A percentile compares a stretch with the other conserved stretches of the same genome.
Conservation (phyloP, 768 basidiomycete species). For the Dentipellis fragilis region DNA sequence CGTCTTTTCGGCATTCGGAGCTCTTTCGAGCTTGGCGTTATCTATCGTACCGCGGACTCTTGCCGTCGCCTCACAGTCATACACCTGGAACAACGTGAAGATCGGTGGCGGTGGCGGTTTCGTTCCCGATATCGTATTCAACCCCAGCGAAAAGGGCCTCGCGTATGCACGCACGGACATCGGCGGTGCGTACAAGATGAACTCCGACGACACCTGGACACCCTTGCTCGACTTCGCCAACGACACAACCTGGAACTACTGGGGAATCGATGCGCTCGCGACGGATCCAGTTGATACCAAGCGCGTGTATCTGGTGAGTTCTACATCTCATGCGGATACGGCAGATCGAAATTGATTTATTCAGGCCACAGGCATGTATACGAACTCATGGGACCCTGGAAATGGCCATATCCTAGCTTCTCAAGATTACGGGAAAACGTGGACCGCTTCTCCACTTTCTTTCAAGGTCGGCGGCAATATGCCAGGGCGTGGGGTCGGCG, state of each 20-base stretch:
- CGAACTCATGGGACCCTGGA: constrained; percentile 52
- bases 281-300: constrained; percentile 49
- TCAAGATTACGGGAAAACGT: constrained; percentile 47
- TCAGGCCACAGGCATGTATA: constrained; percentile 51
- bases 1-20: no score
- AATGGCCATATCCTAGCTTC: constrained; percentile 57
- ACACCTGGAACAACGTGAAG: constrained; percentile 58
- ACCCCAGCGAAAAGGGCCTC: constrained; percentile 47
- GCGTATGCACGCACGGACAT: constrained; percentile 63
- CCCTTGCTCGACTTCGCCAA: constrained; percentile 48
- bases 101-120: constrained; percentile 39
- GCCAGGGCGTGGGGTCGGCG: constrained; percentile 60
- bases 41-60: not conserved
- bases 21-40: not conserved
- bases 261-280: constrained; percentile 38
- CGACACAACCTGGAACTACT: constrained; percentile 39
- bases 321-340: not conserved
- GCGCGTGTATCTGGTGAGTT: constrained; percentile 40
- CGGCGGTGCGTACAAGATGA: constrained; percentile 54
- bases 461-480: constrained; percentile 66
- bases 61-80: constrained; percentile 36
- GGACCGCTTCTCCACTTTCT: constrained; percentile 37
- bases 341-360: no score
- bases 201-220: constrained; percentile 51
- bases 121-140: constrained; percentile 52